phyloP scores from a whole-genome alignment of 176 grass and related monocot genomes.

The Carex cristatella region DNA sequence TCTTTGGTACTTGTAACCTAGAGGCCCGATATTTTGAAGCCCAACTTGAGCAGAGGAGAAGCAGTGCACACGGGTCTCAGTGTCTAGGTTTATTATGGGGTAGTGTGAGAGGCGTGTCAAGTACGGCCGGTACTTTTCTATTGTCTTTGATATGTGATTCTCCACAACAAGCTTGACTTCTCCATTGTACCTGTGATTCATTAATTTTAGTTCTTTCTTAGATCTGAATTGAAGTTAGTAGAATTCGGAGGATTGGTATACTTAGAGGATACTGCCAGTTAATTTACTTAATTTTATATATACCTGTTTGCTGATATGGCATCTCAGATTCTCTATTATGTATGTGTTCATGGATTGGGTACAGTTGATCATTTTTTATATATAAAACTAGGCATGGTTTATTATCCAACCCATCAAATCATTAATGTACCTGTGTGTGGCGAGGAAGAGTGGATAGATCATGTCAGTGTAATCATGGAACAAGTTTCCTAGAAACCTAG shows the following conservation, averaged over 20 bases:
- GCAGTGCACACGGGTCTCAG: conserved; percentile 58
- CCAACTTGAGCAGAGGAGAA: conserved; percentile 61
- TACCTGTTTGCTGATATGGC: neutral
- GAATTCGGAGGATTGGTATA: neutral
- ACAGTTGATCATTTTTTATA: neutral
- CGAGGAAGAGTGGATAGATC: conserved; percentile 80
- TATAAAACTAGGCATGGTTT: neutral
- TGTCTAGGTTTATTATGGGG: conserved; percentile 63
- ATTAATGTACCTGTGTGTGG: conserved; percentile 26
- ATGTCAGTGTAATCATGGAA: conserved; percentile 90
- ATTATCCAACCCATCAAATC: neutral
- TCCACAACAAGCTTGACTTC: conserved; percentile 74
- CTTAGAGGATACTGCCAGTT: neutral
- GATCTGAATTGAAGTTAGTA: neutral
- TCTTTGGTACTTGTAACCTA: conserved; percentile 60
- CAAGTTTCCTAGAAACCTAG: conserved; percentile 69
- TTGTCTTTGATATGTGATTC: conserved; percentile 49
- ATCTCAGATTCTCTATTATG: neutral
- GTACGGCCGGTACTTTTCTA: conserved; percentile 51
- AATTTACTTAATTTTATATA: neutral
- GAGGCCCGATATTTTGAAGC: conserved; percentile 55
- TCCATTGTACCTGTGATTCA: conserved; percentile 51
- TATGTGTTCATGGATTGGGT: neutral
- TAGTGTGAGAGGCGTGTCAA: conserved; percentile 58
- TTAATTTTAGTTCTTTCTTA: neutral